Evolutionary conservation across 2,329 filamentous ascomycete species (phyloP).

Genomic region (Epichloe hybrida): DNA sequence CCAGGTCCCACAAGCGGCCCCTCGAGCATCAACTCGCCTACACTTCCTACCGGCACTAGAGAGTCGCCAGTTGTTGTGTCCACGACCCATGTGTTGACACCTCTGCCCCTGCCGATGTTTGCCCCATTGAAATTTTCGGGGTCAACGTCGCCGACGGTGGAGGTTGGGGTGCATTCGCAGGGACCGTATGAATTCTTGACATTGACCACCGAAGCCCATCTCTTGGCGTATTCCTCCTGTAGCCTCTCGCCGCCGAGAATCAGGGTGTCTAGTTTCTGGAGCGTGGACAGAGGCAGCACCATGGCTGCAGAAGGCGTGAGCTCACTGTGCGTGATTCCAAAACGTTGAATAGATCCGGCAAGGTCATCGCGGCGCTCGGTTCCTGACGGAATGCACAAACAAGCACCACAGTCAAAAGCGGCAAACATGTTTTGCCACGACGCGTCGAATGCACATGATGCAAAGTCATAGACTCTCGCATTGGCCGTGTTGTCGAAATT

Average conservation of each 20-base stretch:
- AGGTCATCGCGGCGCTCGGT: slow-evolving; percentile 4
- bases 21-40: slow-evolving; percentile 8
- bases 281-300: not conserved
- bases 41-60: slow-evolving; percentile 5
- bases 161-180: slow-evolving; percentile 2
- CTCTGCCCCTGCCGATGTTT: slow-evolving; percentile 7
- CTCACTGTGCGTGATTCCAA: not conserved
- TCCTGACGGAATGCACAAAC: slow-evolving; percentile 10
- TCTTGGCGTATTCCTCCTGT: not conserved
- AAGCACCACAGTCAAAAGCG: slow-evolving; percentile 9
- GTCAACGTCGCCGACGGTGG: slow-evolving; percentile 8
- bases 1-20: slow-evolving; percentile 9
- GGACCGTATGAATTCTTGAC: slow-evolving; percentile 3
- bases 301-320: slow-evolving; percentile 3
- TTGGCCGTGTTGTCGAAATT: slow-evolving; percentile 3
- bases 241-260: slow-evolving; percentile 2
- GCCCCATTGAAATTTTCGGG: slow-evolving; percentile 11
- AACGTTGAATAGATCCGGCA: not conserved
- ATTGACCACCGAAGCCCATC: slow-evolving; percentile 1
- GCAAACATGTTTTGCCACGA: slow-evolving; percentile 10
- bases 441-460: slow-evolving; percentile 12
- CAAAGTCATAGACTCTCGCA: slow-evolving; percentile 12
- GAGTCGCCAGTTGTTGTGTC: slow-evolving; percentile 1
- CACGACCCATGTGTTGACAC: slow-evolving; percentile 7
- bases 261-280: slow-evolving; percentile 1